These are phyloP conservation scores for Papilionanthe hybrid DNA, from an alignment of 116 monocot genomes.

Conservation along the genomic window DNA sequence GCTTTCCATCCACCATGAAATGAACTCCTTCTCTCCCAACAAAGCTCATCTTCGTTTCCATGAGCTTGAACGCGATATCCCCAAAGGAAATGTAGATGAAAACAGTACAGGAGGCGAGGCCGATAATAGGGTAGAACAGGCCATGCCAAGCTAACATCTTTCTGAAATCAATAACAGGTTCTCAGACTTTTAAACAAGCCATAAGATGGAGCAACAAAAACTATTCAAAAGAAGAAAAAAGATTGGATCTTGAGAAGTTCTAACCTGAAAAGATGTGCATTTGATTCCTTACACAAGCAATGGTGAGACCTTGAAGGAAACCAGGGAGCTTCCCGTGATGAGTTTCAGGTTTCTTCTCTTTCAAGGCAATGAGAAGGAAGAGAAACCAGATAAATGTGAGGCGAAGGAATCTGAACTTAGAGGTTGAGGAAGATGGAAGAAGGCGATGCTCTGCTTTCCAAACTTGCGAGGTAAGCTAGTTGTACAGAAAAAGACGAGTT, in stretches of 20 bases:
- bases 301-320: not conserved
- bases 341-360: too few species aligned
- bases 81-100: constrained; percentile 70
- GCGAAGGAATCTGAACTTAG: not conserved
- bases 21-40: constrained; percentile 60
- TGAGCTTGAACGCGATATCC: constrained; percentile 21
- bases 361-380: not conserved
- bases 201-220: too few species aligned
- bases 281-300: not conserved
- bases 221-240: not conserved
- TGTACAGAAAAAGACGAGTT: not conserved
- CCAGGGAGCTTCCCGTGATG: not conserved
- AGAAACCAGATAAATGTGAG: not conserved
- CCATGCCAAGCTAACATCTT: constrained; percentile 39
- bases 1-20: constrained; percentile 44
- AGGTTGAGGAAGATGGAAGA: not conserved
- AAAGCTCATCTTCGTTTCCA: constrained; percentile 44
- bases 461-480: not conserved
- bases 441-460: not conserved
- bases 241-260: not conserved
- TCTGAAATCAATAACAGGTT: not conserved
- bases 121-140: constrained; percentile 46
- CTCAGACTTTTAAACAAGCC: not conserved
- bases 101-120: constrained; percentile 47
- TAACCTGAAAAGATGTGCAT: constrained; percentile 5